Evolutionary conservation across 2,329 filamentous ascomycete genomes (phyloP).

Genomic region (Leptographium procerum): DNA sequence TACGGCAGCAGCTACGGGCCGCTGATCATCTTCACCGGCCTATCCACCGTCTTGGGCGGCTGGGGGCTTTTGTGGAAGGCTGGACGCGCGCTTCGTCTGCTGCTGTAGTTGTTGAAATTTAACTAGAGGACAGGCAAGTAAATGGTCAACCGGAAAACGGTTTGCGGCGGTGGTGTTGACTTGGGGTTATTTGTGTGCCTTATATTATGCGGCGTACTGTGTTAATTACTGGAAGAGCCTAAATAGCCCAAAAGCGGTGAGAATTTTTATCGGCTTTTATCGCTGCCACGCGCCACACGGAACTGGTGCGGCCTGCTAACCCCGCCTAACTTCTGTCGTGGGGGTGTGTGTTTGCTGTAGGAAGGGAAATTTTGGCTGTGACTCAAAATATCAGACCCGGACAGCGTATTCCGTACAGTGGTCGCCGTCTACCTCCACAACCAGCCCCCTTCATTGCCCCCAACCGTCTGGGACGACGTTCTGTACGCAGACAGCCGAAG

Average conservation of each 20-base stretch:
- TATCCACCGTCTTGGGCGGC: constrained; percentile 1
- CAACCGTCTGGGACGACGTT: background rate
- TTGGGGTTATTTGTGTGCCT: too few species aligned
- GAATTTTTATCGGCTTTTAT: background rate
- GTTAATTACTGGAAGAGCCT: too few species aligned
- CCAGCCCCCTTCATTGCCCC: too few species aligned
- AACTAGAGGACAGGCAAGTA: background rate
- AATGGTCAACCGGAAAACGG: too few species aligned
- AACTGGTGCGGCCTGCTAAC: background rate
- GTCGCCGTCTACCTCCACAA: background rate
- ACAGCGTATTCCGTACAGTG: background rate
- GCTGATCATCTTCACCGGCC: constrained; percentile 1
- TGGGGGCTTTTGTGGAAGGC: constrained; percentile 1
- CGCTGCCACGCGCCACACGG: background rate
- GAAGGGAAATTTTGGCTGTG: background rate
- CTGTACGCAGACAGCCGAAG: background rate
- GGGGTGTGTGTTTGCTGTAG: background rate
- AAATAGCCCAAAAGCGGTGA: background rate
- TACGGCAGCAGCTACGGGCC: constrained; percentile 1
- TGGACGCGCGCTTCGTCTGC: background rate
- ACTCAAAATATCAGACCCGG: background rate
- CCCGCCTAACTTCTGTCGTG: background rate
- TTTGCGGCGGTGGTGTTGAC: too few species aligned
- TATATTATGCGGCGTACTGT: too few species aligned
- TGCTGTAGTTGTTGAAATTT: background rate